These are phyloP conservation scores for Eucalyptus cladocalyx DNA, from an alignment of 345 rosid species.

Conservation along the genomic window DNA sequence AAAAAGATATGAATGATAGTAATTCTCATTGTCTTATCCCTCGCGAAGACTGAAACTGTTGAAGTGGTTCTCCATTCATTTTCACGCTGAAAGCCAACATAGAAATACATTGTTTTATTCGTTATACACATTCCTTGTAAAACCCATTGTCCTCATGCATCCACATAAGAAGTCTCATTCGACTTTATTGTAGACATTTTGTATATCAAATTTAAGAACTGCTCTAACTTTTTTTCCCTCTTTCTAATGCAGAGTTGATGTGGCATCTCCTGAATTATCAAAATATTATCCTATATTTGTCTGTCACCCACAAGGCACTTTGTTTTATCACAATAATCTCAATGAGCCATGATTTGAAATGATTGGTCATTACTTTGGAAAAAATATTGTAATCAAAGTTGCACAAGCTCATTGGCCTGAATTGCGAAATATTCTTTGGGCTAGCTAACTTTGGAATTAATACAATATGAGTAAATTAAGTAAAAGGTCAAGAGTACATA, in stretches of 20 bases:
- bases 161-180: neutral
- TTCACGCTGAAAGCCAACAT: neutral
- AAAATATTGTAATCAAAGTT: too few relatives aligned
- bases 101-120: too few relatives aligned
- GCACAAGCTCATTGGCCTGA: neutral
- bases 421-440: neutral
- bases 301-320: neutral
- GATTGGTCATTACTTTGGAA: neutral
- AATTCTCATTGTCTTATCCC: neutral
- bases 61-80: neutral
- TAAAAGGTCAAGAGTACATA: too few relatives aligned
- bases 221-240: neutral
- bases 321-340: too few relatives aligned
- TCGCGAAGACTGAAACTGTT: rapidly evolving
- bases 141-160: neutral
- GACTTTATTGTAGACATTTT: neutral
- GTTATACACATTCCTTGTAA: neutral
- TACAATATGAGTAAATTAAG: neutral
- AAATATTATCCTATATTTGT: neutral
- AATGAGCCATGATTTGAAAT: neutral
- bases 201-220: neutral
- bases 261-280: neutral
- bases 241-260: neutral
- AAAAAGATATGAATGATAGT: neutral
- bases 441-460: neutral